Evolutionary conservation across 371 early-diverging fungal genomes (phyloP).

Genomic region (Vairimorpha apis): DNA sequence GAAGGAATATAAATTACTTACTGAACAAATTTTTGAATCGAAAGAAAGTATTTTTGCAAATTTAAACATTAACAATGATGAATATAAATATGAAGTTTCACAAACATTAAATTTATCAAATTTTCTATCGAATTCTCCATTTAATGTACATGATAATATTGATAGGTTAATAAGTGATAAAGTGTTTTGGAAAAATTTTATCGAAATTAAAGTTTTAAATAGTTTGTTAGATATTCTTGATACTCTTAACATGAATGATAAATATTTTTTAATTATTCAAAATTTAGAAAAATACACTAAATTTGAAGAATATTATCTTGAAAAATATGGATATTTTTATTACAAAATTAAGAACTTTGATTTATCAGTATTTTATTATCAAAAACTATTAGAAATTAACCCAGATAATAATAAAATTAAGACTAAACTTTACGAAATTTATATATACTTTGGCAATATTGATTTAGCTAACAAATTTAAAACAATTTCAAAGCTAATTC

Average conservation of each 20-base stretch:
- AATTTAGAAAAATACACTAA: constrained; percentile 21
- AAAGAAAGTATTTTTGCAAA: background rate
- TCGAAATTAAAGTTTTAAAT: constrained; percentile 2
- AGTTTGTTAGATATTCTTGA: constrained; percentile 8
- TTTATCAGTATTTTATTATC: constrained; percentile 40
- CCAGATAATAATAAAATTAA: constrained; percentile 45
- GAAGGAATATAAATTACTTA: background rate
- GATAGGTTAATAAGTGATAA: background rate
- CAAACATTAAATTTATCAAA: background rate
- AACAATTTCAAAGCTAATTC: constrained; percentile 40
- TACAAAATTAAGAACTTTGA: constrained; percentile 5
- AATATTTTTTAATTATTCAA: constrained; percentile 22
- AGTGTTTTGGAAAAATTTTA: background rate
- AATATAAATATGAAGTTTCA: background rate
- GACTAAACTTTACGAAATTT: constrained; percentile 55
- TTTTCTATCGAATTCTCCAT: background rate
- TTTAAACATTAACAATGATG: background rate
- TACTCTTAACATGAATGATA: constrained; percentile 9
- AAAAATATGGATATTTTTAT: constrained; percentile 26
- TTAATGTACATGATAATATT: constrained; percentile 5
- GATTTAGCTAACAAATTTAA: constrained; percentile 57
- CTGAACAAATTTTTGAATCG: background rate
- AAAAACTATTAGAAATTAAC: constrained; percentile 43
- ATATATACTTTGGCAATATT: constrained; percentile 52
- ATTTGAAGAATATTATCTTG: constrained; percentile 28